phyloP scores from a whole-genome alignment of 2,329 filamentous ascomycete genomes.

The Penicillium concentricum region DNA sequence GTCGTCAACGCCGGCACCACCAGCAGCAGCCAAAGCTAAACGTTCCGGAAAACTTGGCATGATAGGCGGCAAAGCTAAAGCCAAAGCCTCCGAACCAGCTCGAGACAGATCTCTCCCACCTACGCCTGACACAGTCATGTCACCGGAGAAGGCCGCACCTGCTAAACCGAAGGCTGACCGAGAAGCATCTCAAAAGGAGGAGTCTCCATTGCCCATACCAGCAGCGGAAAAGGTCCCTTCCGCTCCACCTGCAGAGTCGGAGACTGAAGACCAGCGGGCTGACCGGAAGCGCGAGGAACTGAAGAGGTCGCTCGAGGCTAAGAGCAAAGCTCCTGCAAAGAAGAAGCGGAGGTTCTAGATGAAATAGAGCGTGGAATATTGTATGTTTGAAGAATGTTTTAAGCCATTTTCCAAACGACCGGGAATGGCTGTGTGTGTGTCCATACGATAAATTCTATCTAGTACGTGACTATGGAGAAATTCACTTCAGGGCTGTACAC shows the following conservation, averaged over 20 bases:
- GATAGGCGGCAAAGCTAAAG: slow-evolving; percentile 33
- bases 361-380: no score
- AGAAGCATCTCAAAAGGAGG: not conserved
- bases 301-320: slow-evolving; percentile 53
- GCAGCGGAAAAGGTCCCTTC: not conserved
- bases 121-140: not conserved
- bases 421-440: not conserved
- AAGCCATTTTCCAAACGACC: not conserved
- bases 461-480: not conserved
- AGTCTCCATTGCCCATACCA: not conserved
- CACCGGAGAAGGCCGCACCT: not conserved
- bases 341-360: slow-evolving; percentile 58
- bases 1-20: slow-evolving; percentile 7
- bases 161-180: not conserved
- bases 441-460: not conserved
- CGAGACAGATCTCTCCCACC: slow-evolving; percentile 3
- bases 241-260: slow-evolving; percentile 10
- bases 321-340: slow-evolving; percentile 53
- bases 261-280: slow-evolving; percentile 53
- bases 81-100: slow-evolving; percentile 8
- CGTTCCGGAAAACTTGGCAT: slow-evolving; percentile 34
- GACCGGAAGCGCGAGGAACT: slow-evolving; percentile 57
- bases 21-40: slow-evolving; percentile 21
- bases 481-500: not conserved
- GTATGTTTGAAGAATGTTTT: not conserved